phyloP scores from a whole-genome alignment of 1,284 basidiomycete genomes.

The Cryptococcus maquisensis region DNA sequence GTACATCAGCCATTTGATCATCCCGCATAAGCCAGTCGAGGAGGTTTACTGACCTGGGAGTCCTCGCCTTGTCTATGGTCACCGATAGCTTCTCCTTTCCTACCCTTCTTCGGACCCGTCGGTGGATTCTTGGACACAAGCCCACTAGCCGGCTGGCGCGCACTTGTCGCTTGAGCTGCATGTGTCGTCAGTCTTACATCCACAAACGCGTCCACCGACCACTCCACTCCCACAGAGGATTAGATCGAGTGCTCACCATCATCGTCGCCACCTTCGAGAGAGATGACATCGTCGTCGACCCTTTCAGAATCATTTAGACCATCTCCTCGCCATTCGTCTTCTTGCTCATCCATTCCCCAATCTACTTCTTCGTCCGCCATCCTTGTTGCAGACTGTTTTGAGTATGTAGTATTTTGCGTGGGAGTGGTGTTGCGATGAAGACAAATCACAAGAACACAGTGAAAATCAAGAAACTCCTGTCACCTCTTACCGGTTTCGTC shows the following conservation, averaged over 20 bases:
- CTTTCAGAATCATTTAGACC: neutral
- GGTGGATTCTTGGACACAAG: slow-evolving; percentile 2
- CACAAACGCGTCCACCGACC: neutral
- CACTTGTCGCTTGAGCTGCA: neutral
- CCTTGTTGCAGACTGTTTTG: too few species aligned
- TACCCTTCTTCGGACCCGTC: neutral
- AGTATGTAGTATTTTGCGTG: too few species aligned
- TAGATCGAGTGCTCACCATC: slow-evolving; percentile 10
- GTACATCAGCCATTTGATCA: neutral
- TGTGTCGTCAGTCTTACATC: neutral
- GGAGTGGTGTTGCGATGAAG: too few species aligned
- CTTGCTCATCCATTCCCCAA: slow-evolving; percentile 10
- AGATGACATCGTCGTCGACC: slow-evolving; percentile 16
- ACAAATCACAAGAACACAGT: too few species aligned
- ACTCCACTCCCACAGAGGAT: too few species aligned
- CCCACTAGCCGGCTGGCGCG: slow-evolving; percentile 7
- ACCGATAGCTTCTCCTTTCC: too few species aligned
- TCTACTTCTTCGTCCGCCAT: slow-evolving; percentile 25
- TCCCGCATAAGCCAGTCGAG: too few species aligned
- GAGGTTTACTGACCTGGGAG: too few species aligned
- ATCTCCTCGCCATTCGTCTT: slow-evolving; percentile 6
- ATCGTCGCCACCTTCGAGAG: slow-evolving; percentile 11
- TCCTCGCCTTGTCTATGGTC: too few species aligned
- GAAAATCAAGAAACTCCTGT: too few species aligned
- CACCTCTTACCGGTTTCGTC: too few species aligned